A percentile compares a stretch with the other conserved stretches of the same genome.
Conservation (phyloP, 2,329 filamentous ascomycete species). For the Clarireedia paspali region DNA sequence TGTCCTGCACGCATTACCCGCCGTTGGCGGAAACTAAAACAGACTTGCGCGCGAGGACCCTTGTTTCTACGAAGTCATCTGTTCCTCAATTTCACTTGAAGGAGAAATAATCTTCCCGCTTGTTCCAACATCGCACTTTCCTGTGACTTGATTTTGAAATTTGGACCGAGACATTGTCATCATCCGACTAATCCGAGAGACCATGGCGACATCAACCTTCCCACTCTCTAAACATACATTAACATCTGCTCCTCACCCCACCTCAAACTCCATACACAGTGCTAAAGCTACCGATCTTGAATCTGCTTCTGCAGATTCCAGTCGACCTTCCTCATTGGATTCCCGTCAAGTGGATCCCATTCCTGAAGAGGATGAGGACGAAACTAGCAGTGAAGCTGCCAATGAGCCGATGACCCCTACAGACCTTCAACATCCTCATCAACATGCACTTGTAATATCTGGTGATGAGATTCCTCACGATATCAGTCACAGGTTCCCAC, state of each 20-base stretch:
- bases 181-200: not conserved
- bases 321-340: slow-evolving; percentile 20
- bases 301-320: slow-evolving; percentile 11
- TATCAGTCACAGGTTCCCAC: not conserved
- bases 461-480: slow-evolving; percentile 5
- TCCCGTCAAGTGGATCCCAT: slow-evolving; percentile 43
- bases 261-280: slow-evolving; percentile 3
- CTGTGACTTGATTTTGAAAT: not conserved
- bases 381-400: slow-evolving; percentile 51
- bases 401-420: slow-evolving; percentile 56
- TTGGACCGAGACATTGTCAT: not conserved
- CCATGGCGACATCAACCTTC: slow-evolving; percentile 2
- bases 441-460: slow-evolving; percentile 34
- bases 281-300: not conserved
- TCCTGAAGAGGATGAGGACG: slow-evolving; percentile 46
- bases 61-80: not conserved
- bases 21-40: not conserved
- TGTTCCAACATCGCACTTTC: not conserved
- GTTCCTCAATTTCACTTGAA: not conserved
- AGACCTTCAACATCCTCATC: slow-evolving; percentile 48
- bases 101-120: not conserved
- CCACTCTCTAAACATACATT: slow-evolving; percentile 4
- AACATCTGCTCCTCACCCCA: not conserved
- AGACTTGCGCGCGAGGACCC: not conserved
- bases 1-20: not conserved